These are phyloP conservation scores for Beauveria rudraprayagi DNA, from an alignment of 2,329 filamentous ascomycete genomes.

Conservation along the genomic window DNA sequence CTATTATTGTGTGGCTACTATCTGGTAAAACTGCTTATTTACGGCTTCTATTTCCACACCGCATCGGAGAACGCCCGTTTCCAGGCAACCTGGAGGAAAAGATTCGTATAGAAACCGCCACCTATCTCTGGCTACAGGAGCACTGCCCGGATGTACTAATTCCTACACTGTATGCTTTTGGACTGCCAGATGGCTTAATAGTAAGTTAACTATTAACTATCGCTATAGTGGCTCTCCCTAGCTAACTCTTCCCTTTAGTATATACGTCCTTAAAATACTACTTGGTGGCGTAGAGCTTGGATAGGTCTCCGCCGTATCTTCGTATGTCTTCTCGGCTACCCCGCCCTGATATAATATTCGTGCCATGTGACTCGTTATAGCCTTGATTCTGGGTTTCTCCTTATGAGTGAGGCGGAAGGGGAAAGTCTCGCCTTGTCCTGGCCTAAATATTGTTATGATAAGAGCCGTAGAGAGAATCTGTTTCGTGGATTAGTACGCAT, in stretches of 20 bases:
- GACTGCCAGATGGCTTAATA: not conserved
- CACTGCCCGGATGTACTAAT: not conserved
- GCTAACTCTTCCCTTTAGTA: not conserved
- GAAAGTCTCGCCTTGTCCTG: not conserved
- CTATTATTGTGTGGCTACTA: too few species aligned
- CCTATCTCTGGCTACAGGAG: not conserved
- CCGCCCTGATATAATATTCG: not conserved
- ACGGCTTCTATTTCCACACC: too few species aligned
- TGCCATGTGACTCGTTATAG: not conserved
- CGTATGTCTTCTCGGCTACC: not conserved
- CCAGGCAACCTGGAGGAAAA: too few species aligned
- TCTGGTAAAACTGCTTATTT: too few species aligned
- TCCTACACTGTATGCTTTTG: not conserved
- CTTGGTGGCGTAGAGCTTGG: not conserved
- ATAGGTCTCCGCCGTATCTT: not conserved
- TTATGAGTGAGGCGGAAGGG: not conserved
- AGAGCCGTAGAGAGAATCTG: slow-evolving; percentile 14
- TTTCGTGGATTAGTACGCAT: slow-evolving; percentile 20
- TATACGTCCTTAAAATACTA: not conserved
- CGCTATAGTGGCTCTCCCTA: not conserved
- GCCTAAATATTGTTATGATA: slow-evolving; percentile 13
- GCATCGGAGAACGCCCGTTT: too few species aligned
- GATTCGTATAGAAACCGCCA: too few species aligned
- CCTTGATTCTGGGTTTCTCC: not conserved
- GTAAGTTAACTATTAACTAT: not conserved